Evolutionary conservation across 1,284 basidiomycete species (phyloP), one percentile per base, ranked within the genome.

Genomic region (Malassezia yamatoensis): DNA sequence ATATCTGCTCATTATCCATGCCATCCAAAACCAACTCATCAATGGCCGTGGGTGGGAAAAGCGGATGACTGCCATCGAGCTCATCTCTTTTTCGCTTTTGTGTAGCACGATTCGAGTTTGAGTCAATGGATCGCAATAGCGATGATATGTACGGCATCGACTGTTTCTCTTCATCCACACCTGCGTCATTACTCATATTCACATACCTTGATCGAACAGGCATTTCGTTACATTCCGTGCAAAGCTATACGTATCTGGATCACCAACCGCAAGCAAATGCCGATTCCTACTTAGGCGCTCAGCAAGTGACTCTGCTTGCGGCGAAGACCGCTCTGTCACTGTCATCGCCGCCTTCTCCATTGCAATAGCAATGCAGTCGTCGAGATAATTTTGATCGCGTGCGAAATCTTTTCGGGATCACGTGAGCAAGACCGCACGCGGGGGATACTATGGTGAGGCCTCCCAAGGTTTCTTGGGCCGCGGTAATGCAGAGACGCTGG

Each of bases 1-100:
- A 98, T 24, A 96, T 79, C 75, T 94, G 90, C 55, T 88, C 87
- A 20, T 83, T 80, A 64, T 84, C 84, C 82, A 94, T 85, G n/a
- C 81, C 85, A n/a, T 88, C 83, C 11, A 84, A 79, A 58, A 84
- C 85, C 18, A 96, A 81, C 49, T 82, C 81, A 2, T 81, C 77
- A 3, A 96, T 77, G 4, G 89, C 88, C 0, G 90, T 93, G 45
- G 80, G 79, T 41, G 81, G 77, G 47, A 88, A 80, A 16, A 78
- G 65, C n/a, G 70, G 38, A 70, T 71, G 54, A 12, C 35, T 40
- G 15, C 37, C 70, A 40, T 74, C 47, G 45, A 54, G 24, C 13
- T 63, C 64, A 44, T 69, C 60, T 49, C 64, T 62, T 59, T 68
- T 64, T 39, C 58, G 39, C 38, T 52, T 48, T 13, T 32, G 33